Conservation (phyloP, 2,329 filamentous ascomycete genomes). For the Sclerotinia subarctica region DNA sequence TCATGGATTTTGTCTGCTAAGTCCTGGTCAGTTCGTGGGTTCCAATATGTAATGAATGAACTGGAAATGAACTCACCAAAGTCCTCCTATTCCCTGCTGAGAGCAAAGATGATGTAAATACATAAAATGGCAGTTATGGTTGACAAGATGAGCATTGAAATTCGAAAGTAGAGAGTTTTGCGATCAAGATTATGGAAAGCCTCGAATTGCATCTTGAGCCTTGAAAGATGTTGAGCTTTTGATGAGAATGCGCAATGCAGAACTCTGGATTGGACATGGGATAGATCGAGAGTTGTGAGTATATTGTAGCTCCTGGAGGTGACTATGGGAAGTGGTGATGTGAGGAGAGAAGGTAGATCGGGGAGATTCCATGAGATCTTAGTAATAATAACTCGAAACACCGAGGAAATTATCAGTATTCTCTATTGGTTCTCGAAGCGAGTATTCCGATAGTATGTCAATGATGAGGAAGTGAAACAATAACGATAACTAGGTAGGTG, state of each 20-base stretch:
- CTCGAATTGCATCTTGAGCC: background rate
- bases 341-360: background rate
- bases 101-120: background rate
- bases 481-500: background rate
- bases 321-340: background rate
- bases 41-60: background rate
- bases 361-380: background rate
- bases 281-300: background rate
- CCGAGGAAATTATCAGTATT: background rate
- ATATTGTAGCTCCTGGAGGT: background rate
- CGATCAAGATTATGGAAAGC: background rate
- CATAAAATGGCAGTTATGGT: background rate
- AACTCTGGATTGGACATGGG: too few species aligned
- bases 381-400: background rate
- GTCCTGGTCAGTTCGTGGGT: background rate
- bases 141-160: background rate
- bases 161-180: background rate
- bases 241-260: background rate
- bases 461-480: background rate
- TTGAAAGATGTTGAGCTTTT: background rate
- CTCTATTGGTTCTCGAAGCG: slow-evolving; percentile 2
- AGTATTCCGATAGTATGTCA: background rate
- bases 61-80: background rate
- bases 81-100: background rate
- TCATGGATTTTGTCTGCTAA: background rate